Evolutionary conservation across 805 yeast species (phyloP), one percentile per base, ranked within the genome.

Genomic region (Zygoascus flipseniorum): DNA sequence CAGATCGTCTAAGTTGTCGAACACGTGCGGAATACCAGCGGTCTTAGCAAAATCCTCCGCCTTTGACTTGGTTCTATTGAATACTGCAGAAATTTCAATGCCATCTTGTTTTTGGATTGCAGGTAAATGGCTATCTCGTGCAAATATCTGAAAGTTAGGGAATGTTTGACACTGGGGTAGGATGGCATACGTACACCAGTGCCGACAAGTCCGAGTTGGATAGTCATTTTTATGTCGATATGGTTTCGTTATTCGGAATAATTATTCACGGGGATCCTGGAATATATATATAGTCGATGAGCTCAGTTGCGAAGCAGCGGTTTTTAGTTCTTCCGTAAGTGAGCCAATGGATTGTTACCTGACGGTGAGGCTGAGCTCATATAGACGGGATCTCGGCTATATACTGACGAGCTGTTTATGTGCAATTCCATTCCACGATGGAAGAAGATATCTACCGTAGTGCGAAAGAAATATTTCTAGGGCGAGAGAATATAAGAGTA

Each of bases 101-200:
- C 75, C 70, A 31, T 73, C 72, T 1, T 79, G 74, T 49, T 77
- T 72, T 62, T 60, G 48, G 51, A 72, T 69, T 31, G 86, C 79
- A 43, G 97, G 98, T 58, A 87, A 76, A 67, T 92, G 98, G 53
- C 79, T 75, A 58, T 85, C 87, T 31, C 80, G 79, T 57, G 98
- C 97, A 66, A 92, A 92, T 63, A 92, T 87, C 68, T 64, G 19
- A 11, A 26, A 9, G 18, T 52, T 35, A 35, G 35, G 14, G n/a
- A 5, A 8, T 39, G 45, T n/a, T 44, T 41, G n/a, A n/a, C n/a
- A n/a, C 19, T 43, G 16, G 28, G 28, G 28, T 6, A 23, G 28
- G 8, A 35, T 8, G 8, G 41, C n/a, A n/a, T 35, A 55, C 59
- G 52, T 55, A 61, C 64, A 13, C 67, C 67, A 11, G 67, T 64